These are phyloP conservation scores for Sesbania bispinosa DNA, from an alignment of 306 rosid genomes.

Conservation along the genomic window DNA sequence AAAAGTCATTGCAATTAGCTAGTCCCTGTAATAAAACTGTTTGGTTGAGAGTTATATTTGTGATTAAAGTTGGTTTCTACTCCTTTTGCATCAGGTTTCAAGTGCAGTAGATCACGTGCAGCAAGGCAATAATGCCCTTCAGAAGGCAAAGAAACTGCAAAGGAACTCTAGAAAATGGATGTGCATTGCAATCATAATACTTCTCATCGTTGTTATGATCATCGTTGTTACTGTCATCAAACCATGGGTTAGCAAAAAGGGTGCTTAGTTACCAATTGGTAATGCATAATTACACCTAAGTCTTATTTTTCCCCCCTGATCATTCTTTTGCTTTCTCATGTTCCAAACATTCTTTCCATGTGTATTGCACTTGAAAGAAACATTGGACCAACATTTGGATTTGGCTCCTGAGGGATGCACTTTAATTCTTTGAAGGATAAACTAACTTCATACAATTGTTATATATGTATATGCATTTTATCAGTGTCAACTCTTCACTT, in stretches of 20 bases:
- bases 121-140: constrained; percentile 73
- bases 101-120: constrained; percentile 95
- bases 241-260: constrained; percentile 60
- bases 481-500: too few relatives aligned
- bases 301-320: background rate
- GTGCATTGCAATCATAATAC: constrained; percentile 85
- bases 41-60: constrained; percentile 13
- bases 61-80: background rate
- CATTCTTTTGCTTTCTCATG: background rate
- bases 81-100: constrained; percentile 52
- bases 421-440: too few relatives aligned
- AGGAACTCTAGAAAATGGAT: constrained; percentile 85
- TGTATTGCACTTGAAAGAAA: background rate
- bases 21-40: background rate
- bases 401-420: too few relatives aligned
- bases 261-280: constrained; percentile 43
- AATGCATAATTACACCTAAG: background rate
- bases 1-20: background rate
- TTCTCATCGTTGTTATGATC: constrained; percentile 61
- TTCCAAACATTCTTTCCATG: background rate
- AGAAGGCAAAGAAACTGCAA: constrained; percentile 77
- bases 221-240: constrained; percentile 59
- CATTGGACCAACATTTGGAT: background rate
- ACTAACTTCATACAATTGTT: too few relatives aligned
- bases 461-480: too few relatives aligned